Base-by-base conservation (phyloP, 192 early-diverging fungal genomes). In the Coemansia sp. region DNA sequence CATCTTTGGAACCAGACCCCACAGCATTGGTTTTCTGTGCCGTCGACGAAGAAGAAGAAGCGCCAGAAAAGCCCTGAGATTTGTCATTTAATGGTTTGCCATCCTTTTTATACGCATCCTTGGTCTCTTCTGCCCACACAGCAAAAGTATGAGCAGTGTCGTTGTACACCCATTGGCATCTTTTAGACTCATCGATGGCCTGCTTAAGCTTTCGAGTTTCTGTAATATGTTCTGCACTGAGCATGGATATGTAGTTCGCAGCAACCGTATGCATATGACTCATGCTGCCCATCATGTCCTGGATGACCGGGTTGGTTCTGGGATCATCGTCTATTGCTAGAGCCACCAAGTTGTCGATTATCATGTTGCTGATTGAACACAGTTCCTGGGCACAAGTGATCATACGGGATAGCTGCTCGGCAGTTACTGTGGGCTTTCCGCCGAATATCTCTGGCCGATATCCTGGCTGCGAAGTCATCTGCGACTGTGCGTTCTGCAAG, bases 321-420 rank as follows among this genome's bases (percentile, higher is more conserved):
- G 76, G 76, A 34, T 78, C 52, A 8, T 73, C 71, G 22, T 78
- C 70, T 2, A 63, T 36, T 3, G 52, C 43, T n/a, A 73, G 48
- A 9, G 66, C 56, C 0, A 66, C 64, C 35, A 79, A 56, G 28
- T 79, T 74, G 17, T 74, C 77, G 5, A 62, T 62, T 2, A 79
- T 57, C 65, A 79, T 79, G 32, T 43, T 54, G 65, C 77, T 62
- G 9, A 74, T 51, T 33, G 71, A 54, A 15, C 17, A 20, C 3
- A 79, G 72, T 37, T 79, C 71, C 38, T 64, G 64, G 8, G 72
- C 64, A 32, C 45, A 22, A 15, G 2, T n/a, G 5, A 63, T 51
- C 65, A 74, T 74, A 35, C 36, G 57, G 39, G 37, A 66, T n/a
- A 72, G 34, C 5, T 53, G 66, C 33, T 66, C 61, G 8, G 17